Evolutionary conservation across 176 grass and related monocot species (phyloP).

Genomic region (Musa troglodytarum): DNA sequence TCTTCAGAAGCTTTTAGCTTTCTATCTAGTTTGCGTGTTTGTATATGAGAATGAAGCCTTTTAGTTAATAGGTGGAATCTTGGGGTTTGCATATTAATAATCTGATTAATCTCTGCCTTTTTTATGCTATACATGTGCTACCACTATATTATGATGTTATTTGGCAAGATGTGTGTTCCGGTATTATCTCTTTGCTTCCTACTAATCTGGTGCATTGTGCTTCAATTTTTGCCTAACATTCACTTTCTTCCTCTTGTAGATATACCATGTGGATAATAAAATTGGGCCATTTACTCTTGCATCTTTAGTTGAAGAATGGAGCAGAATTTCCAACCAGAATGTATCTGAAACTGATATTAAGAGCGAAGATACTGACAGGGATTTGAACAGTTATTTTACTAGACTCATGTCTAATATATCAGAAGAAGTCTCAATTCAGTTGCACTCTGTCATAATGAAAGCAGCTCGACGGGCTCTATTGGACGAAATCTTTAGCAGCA

Average conservation of each 20-base stretch:
- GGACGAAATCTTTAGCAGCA: slow-evolving; percentile 76
- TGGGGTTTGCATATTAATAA: too few species aligned
- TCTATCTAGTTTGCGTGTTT: too few species aligned
- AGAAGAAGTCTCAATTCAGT: slow-evolving; percentile 52
- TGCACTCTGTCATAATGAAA: slow-evolving; percentile 89
- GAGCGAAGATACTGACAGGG: background rate
- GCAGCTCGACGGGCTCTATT: slow-evolving; percentile 61
- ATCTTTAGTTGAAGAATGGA: slow-evolving; percentile 68
- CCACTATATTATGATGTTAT: background rate
- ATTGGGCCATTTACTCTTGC: slow-evolving; percentile 75
- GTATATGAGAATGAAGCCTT: too few species aligned
- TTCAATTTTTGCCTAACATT: slow-evolving; percentile 1
- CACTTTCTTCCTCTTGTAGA: slow-evolving; percentile 35
- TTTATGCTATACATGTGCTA: too few species aligned
- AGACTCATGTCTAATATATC: slow-evolving; percentile 43
- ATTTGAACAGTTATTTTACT: slow-evolving; percentile 32
- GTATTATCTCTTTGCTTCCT: background rate
- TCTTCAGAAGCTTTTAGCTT: too few species aligned
- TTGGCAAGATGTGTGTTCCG: background rate
- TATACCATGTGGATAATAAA: slow-evolving; percentile 70
- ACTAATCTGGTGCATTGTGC: background rate
- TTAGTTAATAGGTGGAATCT: too few species aligned
- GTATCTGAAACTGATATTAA: slow-evolving; percentile 22
- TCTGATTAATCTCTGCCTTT: background rate
- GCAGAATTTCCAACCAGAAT: slow-evolving; percentile 32